Percentiles rank a stretch among this genome's conserved stretches.
Conservation (phyloP, 2,329 filamentous ascomycete species). For the Penicillium sp. region DNA sequence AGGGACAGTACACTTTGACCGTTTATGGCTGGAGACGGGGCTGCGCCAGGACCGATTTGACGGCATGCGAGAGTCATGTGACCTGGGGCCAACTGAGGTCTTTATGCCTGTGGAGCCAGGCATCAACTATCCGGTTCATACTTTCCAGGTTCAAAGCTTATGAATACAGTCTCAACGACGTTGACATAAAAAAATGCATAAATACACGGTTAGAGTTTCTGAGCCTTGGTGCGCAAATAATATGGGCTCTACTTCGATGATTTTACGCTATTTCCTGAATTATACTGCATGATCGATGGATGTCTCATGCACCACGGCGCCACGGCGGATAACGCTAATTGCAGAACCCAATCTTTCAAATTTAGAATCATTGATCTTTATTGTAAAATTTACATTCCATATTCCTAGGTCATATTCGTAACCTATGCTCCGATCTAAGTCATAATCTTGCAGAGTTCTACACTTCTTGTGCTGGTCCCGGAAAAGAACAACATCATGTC, state of each 20-base stretch:
- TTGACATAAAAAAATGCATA: too few species aligned
- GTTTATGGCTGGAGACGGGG: constrained; percentile 5
- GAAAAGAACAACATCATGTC: background rate
- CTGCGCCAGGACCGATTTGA: constrained; percentile 9
- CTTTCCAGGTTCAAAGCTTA: background rate
- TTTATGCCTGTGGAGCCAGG: constrained; percentile 7
- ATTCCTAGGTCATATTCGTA: background rate
- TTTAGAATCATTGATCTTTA: background rate
- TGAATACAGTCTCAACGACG: too few species aligned
- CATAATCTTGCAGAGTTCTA: background rate
- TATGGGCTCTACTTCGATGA: background rate
- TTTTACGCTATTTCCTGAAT: background rate
- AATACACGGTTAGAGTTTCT: too few species aligned
- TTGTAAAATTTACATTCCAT: background rate
- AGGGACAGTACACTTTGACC: background rate
- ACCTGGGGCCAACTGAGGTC: background rate
- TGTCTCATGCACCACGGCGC: background rate
- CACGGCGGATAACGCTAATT: background rate
- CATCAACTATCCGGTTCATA: background rate
- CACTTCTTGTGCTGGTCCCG: background rate
- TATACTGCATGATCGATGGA: background rate
- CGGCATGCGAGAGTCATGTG: constrained; percentile 19
- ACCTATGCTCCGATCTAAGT: background rate
- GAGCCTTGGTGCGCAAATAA: too few species aligned
- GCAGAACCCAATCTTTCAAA: background rate